phyloP scores from a whole-genome alignment of 2,329 filamentous ascomycete species.

The Colletotrichum salicis region DNA sequence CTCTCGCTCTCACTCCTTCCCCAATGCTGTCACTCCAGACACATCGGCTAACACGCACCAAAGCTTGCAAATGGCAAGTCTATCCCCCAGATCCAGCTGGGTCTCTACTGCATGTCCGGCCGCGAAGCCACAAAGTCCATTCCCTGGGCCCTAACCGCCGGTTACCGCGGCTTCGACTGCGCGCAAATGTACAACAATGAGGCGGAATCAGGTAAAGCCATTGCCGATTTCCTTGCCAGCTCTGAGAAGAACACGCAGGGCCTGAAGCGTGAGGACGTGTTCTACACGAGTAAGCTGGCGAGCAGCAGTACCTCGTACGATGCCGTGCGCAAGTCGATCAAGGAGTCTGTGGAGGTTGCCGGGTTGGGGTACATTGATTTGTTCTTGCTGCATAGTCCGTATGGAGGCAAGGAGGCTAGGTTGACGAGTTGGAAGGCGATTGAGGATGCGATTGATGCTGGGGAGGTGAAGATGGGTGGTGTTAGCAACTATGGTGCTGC shows the following conservation, averaged over 20 bases:
- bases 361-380: slow-evolving; percentile 81
- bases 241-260: slow-evolving; percentile 59
- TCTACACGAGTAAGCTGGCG: slow-evolving; percentile 83
- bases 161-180: slow-evolving; percentile 63
- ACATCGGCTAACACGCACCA: neutral
- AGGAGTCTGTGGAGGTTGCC: slow-evolving; percentile 69
- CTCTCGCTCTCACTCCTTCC: neutral
- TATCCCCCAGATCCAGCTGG: slow-evolving; percentile 79
- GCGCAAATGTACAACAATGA: slow-evolving; percentile 76
- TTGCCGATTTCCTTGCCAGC: slow-evolving; percentile 65
- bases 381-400: slow-evolving; percentile 83
- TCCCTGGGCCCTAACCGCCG: slow-evolving; percentile 63
- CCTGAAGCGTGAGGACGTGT: slow-evolving; percentile 75
- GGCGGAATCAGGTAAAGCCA: slow-evolving; percentile 73
- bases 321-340: slow-evolving; percentile 74
- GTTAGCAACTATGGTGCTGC: slow-evolving; percentile 83
- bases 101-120: slow-evolving; percentile 77
- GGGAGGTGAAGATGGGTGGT: slow-evolving; percentile 76
- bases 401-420: slow-evolving; percentile 75
- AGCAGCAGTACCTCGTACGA: slow-evolving; percentile 73
- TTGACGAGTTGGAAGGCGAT: slow-evolving; percentile 80
- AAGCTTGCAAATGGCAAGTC: slow-evolving; percentile 71
- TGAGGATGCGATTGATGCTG: slow-evolving; percentile 78
- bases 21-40: neutral
- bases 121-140: slow-evolving; percentile 69